Evolutionary conservation across 1,284 basidiomycete species (phyloP), one percentile per base, ranked within the genome.

Genomic region (Cryptococcus sp.): DNA sequence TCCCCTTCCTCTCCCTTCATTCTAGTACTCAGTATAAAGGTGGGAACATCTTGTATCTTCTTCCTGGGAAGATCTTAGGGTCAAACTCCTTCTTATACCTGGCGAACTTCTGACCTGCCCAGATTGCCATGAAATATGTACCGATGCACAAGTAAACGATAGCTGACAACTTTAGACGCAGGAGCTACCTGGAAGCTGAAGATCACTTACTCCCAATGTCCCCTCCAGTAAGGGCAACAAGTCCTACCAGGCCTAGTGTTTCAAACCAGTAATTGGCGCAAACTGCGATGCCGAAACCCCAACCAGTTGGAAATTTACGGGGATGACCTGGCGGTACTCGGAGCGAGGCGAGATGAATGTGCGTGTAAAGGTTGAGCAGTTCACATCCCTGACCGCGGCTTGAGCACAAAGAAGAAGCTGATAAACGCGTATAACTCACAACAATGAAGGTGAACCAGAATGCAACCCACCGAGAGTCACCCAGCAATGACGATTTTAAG

Each of bases 221-320:
- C 51, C 85, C 67, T 35, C 66, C 83, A 3, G 92, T 94, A 83
- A 98, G 85, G 38, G 82, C 80, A 32, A 83, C 83, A 53, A 97
- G 81, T 30, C 83, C 80, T 10, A 82, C 68, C 89, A 95, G 96
- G 0, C 81, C 86, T 41, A 96, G 61, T 34, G 81, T 81, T 78
- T 98, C 96, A 72, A 95, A 98, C 72, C 91, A 87, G 79, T 99
- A 98, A 77, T 98, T 98, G 35, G 96, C 92, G 79, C 85, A 90
- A 5, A 89, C 88, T 42, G 96, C 84, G 42, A 85, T 78, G 57
- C 85, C 81, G 78, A 98, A 99, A 3, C 90, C 90, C 48, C 78
- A 78, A 2, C 81, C 95, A 32, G 81, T 80, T 0, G 96, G 95
- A 66, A 97, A 88, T 32, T 83, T 86, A 56, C 95, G 87, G 56